These are phyloP conservation scores for Boletus vinaceobasis DNA, from an alignment of 768 basidiomycete genomes.

Conservation along the genomic window DNA sequence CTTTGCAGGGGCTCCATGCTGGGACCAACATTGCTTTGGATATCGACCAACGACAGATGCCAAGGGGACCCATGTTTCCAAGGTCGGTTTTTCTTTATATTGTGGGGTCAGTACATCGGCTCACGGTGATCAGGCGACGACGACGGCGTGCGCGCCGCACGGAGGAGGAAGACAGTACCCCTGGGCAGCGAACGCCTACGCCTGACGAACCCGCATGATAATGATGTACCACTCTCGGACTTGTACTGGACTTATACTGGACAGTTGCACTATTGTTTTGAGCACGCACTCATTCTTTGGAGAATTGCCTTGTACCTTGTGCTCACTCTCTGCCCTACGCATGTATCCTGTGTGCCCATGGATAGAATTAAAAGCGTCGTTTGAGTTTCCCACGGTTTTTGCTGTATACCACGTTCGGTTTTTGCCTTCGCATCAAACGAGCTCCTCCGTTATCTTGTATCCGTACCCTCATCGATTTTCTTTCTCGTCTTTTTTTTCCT, in stretches of 20 bases:
- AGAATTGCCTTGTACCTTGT: not conserved
- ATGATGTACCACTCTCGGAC: not conserved
- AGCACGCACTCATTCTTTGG: not conserved
- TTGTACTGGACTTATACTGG: not conserved
- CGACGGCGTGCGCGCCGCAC: slow-evolving; percentile 28
- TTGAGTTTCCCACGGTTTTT: slow-evolving; percentile 31
- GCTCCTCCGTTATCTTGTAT: slow-evolving; percentile 33
- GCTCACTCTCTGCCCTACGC: not conserved
- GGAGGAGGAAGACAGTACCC: slow-evolving; percentile 7
- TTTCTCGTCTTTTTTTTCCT: slow-evolving; percentile 8
- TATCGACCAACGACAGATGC: slow-evolving; percentile 89
- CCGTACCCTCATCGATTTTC: slow-evolving; percentile 34
- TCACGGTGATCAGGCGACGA: slow-evolving; percentile 18
- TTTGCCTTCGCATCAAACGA: slow-evolving; percentile 33
- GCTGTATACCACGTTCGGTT: slow-evolving; percentile 28
- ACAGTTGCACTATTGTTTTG: not conserved
- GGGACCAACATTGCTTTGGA: slow-evolving; percentile 91
- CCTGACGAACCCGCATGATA: not conserved
- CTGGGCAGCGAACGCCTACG: not conserved
- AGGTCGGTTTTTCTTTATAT: slow-evolving; percentile 39
- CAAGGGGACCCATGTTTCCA: slow-evolving; percentile 82
- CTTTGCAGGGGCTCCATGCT: slow-evolving; percentile 77
- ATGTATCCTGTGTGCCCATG: not conserved
- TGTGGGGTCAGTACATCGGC: not conserved
- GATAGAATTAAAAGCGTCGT: not conserved